Percentiles rank a stretch among this genome's conserved stretches.
Evolutionary conservation across 495 filamentous ascomycete genomes (phyloP).

Genomic region (Darksidea phi): DNA sequence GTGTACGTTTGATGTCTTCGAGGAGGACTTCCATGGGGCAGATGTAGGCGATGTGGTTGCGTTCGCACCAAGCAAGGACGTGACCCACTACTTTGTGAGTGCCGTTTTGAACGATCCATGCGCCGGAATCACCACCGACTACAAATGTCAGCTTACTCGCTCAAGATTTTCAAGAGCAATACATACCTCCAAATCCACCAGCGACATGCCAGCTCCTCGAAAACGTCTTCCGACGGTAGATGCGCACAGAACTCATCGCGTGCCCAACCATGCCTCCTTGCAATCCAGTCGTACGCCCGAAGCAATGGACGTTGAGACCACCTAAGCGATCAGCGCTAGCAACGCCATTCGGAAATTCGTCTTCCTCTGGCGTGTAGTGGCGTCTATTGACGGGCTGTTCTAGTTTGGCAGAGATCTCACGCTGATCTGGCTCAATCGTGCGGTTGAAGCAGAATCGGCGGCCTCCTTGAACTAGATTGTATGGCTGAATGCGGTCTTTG

Average conservation of each 20-base stretch:
- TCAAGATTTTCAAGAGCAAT: background rate
- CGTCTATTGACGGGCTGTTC: conserved; percentile 31
- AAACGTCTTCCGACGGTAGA: conserved; percentile 76
- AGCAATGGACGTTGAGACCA: conserved; percentile 77
- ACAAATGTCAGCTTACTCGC: conserved; percentile 25
- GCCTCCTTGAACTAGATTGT: conserved; percentile 62
- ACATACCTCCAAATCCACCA: conserved; percentile 65
- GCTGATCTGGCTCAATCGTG: conserved; percentile 25
- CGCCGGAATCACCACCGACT: conserved; percentile 87
- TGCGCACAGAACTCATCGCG: conserved; percentile 75
- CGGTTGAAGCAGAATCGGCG: conserved; percentile 33
- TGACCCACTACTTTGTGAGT: conserved; percentile 83
- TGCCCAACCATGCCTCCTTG: conserved; percentile 72
- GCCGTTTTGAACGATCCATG: conserved; percentile 85
- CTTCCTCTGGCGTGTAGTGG: conserved; percentile 35
- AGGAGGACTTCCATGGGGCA: conserved; percentile 91
- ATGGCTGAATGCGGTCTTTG: conserved; percentile 64
- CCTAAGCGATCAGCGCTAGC: conserved; percentile 53
- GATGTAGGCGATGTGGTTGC: conserved; percentile 77
- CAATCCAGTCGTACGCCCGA: conserved; percentile 85
- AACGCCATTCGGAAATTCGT: conserved; percentile 44
- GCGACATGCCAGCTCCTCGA: conserved; percentile 78
- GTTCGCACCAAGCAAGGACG: conserved; percentile 79
- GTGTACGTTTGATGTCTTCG: conserved; percentile 74
- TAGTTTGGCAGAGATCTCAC: conserved; percentile 27